Conservation (phyloP, 805 yeast genomes). For the Candida chilensis region DNA sequence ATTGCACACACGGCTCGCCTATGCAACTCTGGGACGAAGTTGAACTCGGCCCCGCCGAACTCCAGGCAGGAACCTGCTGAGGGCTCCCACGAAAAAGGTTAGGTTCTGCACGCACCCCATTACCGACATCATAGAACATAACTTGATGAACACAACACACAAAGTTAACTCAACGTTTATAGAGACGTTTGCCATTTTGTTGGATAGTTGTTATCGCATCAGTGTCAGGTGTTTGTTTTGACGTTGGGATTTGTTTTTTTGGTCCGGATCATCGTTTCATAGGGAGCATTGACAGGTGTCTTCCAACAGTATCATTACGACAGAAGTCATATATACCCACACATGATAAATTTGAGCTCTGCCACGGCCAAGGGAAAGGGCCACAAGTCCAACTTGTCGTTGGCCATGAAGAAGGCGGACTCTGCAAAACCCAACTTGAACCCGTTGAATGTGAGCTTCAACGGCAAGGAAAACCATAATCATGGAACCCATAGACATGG, state of each 20-base stretch:
- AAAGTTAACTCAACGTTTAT: too few relatives aligned
- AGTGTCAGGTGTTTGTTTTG: neutral
- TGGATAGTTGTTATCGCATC: too few relatives aligned
- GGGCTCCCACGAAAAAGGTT: too few relatives aligned
- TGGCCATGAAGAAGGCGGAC: slow-evolving; percentile 34
- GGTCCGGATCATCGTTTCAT: neutral
- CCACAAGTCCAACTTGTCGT: slow-evolving; percentile 30
- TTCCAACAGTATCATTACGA: neutral
- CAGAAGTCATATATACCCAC: neutral
- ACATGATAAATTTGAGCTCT: neutral
- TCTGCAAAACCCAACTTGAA: slow-evolving; percentile 9
- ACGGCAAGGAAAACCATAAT: slow-evolving; percentile 5
- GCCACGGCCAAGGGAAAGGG: too few relatives aligned
- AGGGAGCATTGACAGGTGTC: neutral
- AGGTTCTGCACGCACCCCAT: too few relatives aligned
- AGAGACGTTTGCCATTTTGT: too few relatives aligned
- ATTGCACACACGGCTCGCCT: slow-evolving; percentile 7
- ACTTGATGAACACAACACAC: too few relatives aligned
- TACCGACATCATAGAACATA: too few relatives aligned
- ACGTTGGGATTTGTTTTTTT: neutral
- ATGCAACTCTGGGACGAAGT: too few relatives aligned
- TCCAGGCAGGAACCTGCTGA: too few relatives aligned
- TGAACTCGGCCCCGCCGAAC: too few relatives aligned
- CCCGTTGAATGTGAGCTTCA: slow-evolving; percentile 5
- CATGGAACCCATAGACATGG: slow-evolving; percentile 4